phyloP scores from a whole-genome alignment of 768 basidiomycete species.

The Strobilomyces echinocephalus region DNA sequence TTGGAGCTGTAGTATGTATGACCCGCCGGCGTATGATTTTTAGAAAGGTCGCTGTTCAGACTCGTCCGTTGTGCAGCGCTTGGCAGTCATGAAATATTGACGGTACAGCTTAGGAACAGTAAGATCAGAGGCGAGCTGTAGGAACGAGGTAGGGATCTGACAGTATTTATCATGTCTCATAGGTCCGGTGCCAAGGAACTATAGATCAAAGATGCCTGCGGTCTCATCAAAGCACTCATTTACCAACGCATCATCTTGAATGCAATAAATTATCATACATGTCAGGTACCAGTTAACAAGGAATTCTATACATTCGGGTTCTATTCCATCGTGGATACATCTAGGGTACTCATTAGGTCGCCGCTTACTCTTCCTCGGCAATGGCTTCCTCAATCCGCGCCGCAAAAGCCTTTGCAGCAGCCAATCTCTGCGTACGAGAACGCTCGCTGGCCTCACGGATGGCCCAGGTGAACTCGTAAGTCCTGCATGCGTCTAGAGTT shows the following conservation, averaged over 20 bases:
- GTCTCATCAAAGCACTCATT: not conserved
- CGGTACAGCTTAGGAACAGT: not conserved
- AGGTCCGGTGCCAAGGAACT: not conserved
- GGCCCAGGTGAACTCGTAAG: constrained; percentile 92
- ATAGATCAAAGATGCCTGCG: not conserved
- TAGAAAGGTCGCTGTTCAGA: constrained; percentile 32
- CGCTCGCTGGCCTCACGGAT: constrained; percentile 77
- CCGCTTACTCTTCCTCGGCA: constrained; percentile 23
- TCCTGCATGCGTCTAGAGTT: constrained; percentile 69
- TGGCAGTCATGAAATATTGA: constrained; percentile 28
- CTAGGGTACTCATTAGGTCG: not conserved
- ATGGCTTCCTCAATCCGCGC: constrained; percentile 24
- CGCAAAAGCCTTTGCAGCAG: constrained; percentile 31
- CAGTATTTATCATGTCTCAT: not conserved
- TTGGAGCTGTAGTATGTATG: constrained; percentile 6
- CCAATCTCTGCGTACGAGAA: constrained; percentile 46
- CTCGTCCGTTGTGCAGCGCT: constrained; percentile 30
- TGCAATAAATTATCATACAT: not conserved
- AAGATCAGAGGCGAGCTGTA: not conserved
- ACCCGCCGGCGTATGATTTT: constrained; percentile 35
- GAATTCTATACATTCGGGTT: not conserved
- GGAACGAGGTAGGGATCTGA: not conserved
- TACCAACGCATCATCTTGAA: not conserved
- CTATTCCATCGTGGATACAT: not conserved
- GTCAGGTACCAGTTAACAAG: not conserved